A percentile compares a stretch with the other conserved stretches of the same genome.
Conservation (phyloP, 2,329 filamentous ascomycete genomes). For the Zymoseptoria pseudotritici region DNA sequence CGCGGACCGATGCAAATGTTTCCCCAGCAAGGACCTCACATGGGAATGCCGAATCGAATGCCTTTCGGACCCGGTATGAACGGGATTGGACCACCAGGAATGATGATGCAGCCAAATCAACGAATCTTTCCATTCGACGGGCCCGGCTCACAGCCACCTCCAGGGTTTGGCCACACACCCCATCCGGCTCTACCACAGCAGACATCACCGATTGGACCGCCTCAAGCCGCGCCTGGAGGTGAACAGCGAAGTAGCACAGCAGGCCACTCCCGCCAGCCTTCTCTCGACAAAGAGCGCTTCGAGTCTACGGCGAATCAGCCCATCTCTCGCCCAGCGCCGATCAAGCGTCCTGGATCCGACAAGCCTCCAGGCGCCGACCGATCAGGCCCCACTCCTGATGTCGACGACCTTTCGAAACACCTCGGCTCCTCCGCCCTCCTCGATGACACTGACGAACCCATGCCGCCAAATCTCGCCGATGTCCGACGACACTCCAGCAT, state of each 20-base stretch:
- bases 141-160: constrained; percentile 34
- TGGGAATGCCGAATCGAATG: constrained; percentile 35
- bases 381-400: constrained; percentile 43
- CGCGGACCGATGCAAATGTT: constrained; percentile 50
- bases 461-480: constrained; percentile 39
- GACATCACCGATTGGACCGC: constrained; percentile 28
- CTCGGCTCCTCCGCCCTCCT: constrained; percentile 86
- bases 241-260: constrained; percentile 33
- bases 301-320: constrained; percentile 61
- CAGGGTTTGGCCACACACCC: constrained; percentile 45
- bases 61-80: constrained; percentile 46
- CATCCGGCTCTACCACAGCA: constrained; percentile 24
- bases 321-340: constrained; percentile 75
- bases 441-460: constrained; percentile 59
- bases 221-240: constrained; percentile 17
- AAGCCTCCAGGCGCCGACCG: constrained; percentile 43
- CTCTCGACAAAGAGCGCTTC: constrained; percentile 51
- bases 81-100: constrained; percentile 39
- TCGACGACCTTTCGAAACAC: constrained; percentile 49
- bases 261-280: constrained; percentile 68
- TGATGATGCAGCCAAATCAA: constrained; percentile 49
- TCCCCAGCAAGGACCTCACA: constrained; percentile 44
- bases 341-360: constrained; percentile 75
- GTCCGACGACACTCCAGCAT: constrained; percentile 34
- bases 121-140: constrained; percentile 47